These are phyloP conservation scores for Giardia duodenalis DNA, from an alignment of 208 protist species.

Conservation along the genomic window DNA sequence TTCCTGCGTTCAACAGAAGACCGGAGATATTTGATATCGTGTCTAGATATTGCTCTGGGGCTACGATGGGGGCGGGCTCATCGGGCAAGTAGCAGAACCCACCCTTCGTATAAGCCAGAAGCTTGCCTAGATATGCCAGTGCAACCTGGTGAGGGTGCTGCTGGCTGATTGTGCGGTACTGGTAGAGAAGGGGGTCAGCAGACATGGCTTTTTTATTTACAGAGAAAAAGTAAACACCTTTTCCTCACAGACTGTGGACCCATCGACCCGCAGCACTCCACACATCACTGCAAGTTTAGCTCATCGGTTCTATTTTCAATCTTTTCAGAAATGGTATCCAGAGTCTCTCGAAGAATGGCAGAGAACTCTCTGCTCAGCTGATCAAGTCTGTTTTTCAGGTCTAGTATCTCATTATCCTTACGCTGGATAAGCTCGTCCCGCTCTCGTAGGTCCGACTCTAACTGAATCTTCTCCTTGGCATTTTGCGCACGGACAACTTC, in stretches of 20 bases:
- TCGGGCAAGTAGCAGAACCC: neutral
- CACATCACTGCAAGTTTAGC: neutral
- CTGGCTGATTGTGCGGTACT: too few relatives aligned
- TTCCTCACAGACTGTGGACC: too few relatives aligned
- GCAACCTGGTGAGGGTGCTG: too few relatives aligned
- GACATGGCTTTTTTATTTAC: too few relatives aligned
- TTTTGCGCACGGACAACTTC: neutral
- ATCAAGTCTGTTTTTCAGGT: slow-evolving; percentile 21
- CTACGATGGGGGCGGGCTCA: neutral
- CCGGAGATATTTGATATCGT: neutral
- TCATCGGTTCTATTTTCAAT: slow-evolving; percentile 21
- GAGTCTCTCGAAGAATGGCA: slow-evolving; percentile 20
- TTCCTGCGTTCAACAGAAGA: neutral
- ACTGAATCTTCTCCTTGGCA: slow-evolving; percentile 11
- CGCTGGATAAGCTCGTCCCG: neutral
- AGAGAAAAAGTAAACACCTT: too few relatives aligned
- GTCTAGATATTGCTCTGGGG: neutral
- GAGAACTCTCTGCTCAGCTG: slow-evolving; percentile 19
- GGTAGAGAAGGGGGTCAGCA: too few relatives aligned
- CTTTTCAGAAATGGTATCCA: slow-evolving; percentile 7
- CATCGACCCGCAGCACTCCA: neutral
- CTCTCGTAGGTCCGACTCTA: neutral
- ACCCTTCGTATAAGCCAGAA: neutral
- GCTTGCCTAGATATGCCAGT: neutral
- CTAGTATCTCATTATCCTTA: slow-evolving; percentile 25